Evolutionary conservation across 352 stramenopile genomes (phyloP).

Genomic region (Phytophthora aleatoria): DNA sequence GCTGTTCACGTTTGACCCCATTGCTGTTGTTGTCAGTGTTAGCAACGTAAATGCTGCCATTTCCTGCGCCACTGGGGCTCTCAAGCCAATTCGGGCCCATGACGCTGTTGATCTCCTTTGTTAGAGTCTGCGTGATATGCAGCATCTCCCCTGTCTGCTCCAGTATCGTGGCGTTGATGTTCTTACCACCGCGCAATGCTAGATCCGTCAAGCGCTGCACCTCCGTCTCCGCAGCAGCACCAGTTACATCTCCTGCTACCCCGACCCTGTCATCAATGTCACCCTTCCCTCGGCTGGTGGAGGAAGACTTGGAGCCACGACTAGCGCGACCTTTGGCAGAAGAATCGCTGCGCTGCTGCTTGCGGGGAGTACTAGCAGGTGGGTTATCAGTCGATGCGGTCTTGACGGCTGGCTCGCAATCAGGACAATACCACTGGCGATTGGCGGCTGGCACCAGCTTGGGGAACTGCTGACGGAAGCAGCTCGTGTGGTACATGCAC

Average conservation of each 20-base stretch:
- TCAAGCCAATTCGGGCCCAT: slow-evolving; percentile 40
- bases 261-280: slow-evolving; percentile 27
- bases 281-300: slow-evolving; percentile 17
- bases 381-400: slow-evolving; percentile 39
- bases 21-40: slow-evolving; percentile 11
- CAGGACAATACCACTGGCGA: slow-evolving; percentile 83
- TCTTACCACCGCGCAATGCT: slow-evolving; percentile 66
- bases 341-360: slow-evolving; percentile 41
- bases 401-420: slow-evolving; percentile 63
- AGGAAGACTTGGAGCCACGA: slow-evolving; percentile 28
- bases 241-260: slow-evolving; percentile 14
- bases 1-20: slow-evolving; percentile 14
- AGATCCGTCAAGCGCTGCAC: slow-evolving; percentile 75
- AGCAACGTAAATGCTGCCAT: slow-evolving; percentile 7
- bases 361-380: slow-evolving; percentile 38
- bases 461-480: slow-evolving; percentile 79
- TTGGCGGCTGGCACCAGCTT: slow-evolving; percentile 64
- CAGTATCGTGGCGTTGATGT: slow-evolving; percentile 76
- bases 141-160: slow-evolving; percentile 83
- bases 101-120: slow-evolving; percentile 49
- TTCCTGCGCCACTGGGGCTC: not conserved
- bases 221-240: slow-evolving; percentile 42
- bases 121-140: slow-evolving; percentile 56
- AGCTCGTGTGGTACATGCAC: slow-evolving; percentile 86
- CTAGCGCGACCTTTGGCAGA: slow-evolving; percentile 27